A percentile compares a stretch with the other conserved stretches of the same genome.
Evolutionary conservation across 768 basidiomycete genomes (phyloP).

Genomic region (Amanita pallidorosea): DNA sequence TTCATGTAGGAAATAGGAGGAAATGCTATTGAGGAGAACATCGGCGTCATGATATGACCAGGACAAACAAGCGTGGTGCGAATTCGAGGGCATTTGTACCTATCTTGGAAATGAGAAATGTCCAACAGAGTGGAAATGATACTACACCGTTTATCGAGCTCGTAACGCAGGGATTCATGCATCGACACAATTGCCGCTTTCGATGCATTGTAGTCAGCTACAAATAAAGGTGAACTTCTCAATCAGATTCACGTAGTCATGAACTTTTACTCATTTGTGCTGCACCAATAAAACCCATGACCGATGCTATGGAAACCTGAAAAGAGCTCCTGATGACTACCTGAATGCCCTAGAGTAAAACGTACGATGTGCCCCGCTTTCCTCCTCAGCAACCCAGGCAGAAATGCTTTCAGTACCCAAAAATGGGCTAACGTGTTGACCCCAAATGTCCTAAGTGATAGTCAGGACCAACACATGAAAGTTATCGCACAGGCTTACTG

Average conservation of each 20-base stretch:
- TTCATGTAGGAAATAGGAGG: conserved; percentile 40
- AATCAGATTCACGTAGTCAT: not conserved
- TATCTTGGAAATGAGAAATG: conserved; percentile 14
- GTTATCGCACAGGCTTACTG: conserved; percentile 36
- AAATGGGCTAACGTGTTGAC: conserved; percentile 87
- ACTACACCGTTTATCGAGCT: conserved; percentile 66
- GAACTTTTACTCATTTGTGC: conserved; percentile 58
- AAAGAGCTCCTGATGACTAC: not conserved
- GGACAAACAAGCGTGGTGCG: conserved; percentile 85
- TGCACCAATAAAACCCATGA: conserved; percentile 58
- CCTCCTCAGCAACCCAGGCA: conserved; percentile 73
- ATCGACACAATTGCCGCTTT: conserved; percentile 83
- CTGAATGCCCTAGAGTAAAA: conserved; percentile 1
- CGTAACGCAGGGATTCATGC: conserved; percentile 79
- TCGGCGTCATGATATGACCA: conserved; percentile 65
- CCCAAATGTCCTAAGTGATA: conserved; percentile 61
- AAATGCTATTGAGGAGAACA: conserved; percentile 56
- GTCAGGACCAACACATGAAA: conserved; percentile 3
- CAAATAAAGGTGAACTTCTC: not conserved
- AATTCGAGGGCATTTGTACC: conserved; percentile 65
- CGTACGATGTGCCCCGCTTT: conserved; percentile 80
- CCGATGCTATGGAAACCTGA: conserved; percentile 71
- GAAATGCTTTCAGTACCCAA: conserved; percentile 87
- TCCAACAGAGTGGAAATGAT: not conserved
- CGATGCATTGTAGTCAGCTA: conserved; percentile 85